Percentiles rank a stretch among this genome's conserved stretches.
These are phyloP conservation scores for Isabelozyma heimii DNA, from an alignment of 805 yeast genomes.

Conservation along the genomic window DNA sequence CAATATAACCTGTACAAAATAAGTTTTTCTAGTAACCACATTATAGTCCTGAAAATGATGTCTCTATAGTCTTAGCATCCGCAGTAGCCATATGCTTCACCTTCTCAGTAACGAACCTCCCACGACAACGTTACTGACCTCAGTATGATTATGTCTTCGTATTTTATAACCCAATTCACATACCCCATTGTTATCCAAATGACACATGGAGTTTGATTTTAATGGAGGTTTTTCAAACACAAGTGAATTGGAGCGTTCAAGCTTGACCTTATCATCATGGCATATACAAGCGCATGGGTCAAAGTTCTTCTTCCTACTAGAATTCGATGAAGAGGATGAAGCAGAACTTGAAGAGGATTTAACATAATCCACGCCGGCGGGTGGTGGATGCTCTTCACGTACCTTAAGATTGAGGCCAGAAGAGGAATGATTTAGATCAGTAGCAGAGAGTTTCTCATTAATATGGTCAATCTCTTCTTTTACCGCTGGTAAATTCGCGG, in stretches of 20 bases:
- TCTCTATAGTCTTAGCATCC: too few relatives aligned
- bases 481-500: slow-evolving; percentile 7
- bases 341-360: neutral
- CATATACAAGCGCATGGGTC: neutral
- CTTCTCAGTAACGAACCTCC: slow-evolving; percentile 21
- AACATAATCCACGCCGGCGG: neutral
- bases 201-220: slow-evolving; percentile 10
- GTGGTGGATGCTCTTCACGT: neutral
- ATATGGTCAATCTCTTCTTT: slow-evolving; percentile 1
- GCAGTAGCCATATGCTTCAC: neutral
- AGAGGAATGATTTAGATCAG: neutral
- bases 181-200: slow-evolving; percentile 24
- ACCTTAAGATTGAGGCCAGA: neutral
- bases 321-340: neutral
- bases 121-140: slow-evolving; percentile 30
- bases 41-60: too few relatives aligned
- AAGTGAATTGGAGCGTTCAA: neutral
- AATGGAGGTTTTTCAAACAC: neutral
- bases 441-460: neutral
- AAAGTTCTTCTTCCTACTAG: too few relatives aligned
- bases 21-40: too few relatives aligned
- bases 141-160: slow-evolving; percentile 42
- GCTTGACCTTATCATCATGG: neutral
- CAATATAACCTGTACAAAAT: neutral
- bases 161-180: slow-evolving; percentile 43